Evolutionary conservation across 352 stramenopile species (phyloP).

Genomic region (Pythium myriotylum): DNA sequence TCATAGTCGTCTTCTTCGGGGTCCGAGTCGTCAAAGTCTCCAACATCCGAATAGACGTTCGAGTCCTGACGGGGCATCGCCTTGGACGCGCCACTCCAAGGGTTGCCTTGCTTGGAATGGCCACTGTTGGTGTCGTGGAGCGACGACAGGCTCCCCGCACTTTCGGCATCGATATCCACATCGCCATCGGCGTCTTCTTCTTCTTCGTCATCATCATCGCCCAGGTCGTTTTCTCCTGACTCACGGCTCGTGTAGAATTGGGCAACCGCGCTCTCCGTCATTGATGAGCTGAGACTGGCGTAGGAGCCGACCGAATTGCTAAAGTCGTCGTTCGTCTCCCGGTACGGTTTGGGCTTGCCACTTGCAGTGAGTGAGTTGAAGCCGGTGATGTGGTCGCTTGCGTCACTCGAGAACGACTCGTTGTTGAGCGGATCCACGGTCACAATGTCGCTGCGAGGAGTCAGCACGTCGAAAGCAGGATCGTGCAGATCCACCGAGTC

Average conservation of each 20-base stretch:
- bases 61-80: conserved; percentile 10
- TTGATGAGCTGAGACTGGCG: not conserved
- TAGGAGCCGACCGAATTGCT: conserved; percentile 10
- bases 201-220: conserved; percentile 13
- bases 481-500: conserved; percentile 50
- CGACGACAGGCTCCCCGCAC: not conserved
- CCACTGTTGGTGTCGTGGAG: conserved; percentile 8
- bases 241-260: conserved; percentile 12
- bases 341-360: conserved; percentile 17
- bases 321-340: conserved; percentile 13
- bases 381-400: conserved; percentile 17
- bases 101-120: not conserved
- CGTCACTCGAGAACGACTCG: conserved; percentile 17
- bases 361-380: conserved; percentile 22
- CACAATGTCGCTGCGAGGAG: conserved; percentile 59
- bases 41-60: conserved; percentile 13
- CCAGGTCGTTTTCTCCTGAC: conserved; percentile 23
- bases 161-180: conserved; percentile 13
- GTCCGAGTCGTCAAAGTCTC: conserved; percentile 26
- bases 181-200: conserved; percentile 17
- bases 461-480: conserved; percentile 59
- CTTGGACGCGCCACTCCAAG: not conserved
- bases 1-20: conserved; percentile 11
- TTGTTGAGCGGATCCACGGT: conserved; percentile 26
- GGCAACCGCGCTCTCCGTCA: conserved; percentile 15